These are phyloP conservation scores for Kazachstania sp. DNA, from an alignment of 1,139 yeast species.

Conservation along the genomic window DNA sequence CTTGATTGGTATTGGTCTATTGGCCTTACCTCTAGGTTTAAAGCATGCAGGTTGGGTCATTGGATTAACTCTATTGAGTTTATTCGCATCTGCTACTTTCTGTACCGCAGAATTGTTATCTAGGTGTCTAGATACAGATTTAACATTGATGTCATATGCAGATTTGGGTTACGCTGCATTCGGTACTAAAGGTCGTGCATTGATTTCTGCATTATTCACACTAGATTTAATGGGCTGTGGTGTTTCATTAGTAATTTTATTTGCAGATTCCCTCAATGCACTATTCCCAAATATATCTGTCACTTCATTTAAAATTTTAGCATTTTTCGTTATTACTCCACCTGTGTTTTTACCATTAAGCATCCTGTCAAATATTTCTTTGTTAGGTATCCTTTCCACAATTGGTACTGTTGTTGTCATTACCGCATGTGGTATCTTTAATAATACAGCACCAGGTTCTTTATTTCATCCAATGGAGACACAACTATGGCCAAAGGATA, in stretches of 20 bases:
- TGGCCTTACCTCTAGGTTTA: slow-evolving; percentile 76
- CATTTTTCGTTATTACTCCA: slow-evolving; percentile 54
- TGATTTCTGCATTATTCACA: slow-evolving; percentile 65
- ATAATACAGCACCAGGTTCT: slow-evolving; percentile 56
- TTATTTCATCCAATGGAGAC: slow-evolving; percentile 46
- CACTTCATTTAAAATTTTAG: slow-evolving; percentile 47
- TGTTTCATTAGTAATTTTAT: slow-evolving; percentile 64
- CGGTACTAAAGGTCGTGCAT: slow-evolving; percentile 49
- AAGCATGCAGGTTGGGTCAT: slow-evolving; percentile 71
- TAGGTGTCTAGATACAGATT: slow-evolving; percentile 63
- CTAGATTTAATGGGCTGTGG: slow-evolving; percentile 74
- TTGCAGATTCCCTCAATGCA: slow-evolving; percentile 74
- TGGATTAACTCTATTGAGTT: slow-evolving; percentile 47
- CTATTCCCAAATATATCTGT: slow-evolving; percentile 48
- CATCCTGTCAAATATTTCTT: slow-evolving; percentile 59
- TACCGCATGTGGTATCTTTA: slow-evolving; percentile 53
- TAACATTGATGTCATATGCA: slow-evolving; percentile 76
- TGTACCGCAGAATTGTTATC: slow-evolving; percentile 60
- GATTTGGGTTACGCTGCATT: slow-evolving; percentile 77
- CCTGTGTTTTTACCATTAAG: slow-evolving; percentile 63
- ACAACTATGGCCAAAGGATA: slow-evolving; percentile 45
- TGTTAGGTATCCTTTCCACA: slow-evolving; percentile 68
- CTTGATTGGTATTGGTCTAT: slow-evolving; percentile 75
- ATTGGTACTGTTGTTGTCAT: slow-evolving; percentile 52
- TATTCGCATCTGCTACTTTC: slow-evolving; percentile 56